Percentiles rank a stretch among this genome's conserved stretches.
Evolutionary conservation across 495 filamentous ascomycete species (phyloP).

Genomic region (Tuber umbilicatum): DNA sequence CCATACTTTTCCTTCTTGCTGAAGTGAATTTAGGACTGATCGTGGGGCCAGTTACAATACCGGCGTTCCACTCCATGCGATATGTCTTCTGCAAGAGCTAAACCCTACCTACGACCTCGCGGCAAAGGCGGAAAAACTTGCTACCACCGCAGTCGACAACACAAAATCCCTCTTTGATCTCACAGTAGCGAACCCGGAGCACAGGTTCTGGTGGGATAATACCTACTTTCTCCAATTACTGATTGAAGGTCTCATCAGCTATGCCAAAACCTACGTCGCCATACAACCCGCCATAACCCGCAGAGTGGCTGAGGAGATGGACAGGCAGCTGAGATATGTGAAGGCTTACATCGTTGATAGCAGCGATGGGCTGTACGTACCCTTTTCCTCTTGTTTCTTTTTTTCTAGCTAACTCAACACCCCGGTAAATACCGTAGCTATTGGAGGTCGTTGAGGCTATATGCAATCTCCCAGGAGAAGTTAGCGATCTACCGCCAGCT

Average conservation of each 20-base stretch:
- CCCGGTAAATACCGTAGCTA: slow-evolving; percentile 9
- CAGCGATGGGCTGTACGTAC: slow-evolving; percentile 34
- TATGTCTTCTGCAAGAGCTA: slow-evolving; percentile 30
- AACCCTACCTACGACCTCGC: slow-evolving; percentile 22
- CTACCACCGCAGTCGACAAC: slow-evolving; percentile 27
- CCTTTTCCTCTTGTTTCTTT: not conserved
- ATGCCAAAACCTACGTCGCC: slow-evolving; percentile 23
- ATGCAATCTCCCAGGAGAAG: slow-evolving; percentile 23
- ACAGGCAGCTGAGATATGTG: slow-evolving; percentile 30
- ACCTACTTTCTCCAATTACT: slow-evolving; percentile 39
- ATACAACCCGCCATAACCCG: slow-evolving; percentile 9
- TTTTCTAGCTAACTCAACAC: not conserved
- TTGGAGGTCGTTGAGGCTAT: slow-evolving; percentile 30
- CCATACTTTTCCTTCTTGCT: not conserved
- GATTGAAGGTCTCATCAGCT: slow-evolving; percentile 34
- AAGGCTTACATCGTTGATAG: slow-evolving; percentile 31
- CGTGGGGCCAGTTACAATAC: slow-evolving; percentile 32
- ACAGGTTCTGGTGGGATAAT: slow-evolving; percentile 39
- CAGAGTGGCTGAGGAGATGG: slow-evolving; percentile 22
- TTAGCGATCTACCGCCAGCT: slow-evolving; percentile 25
- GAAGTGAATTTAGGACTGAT: not conserved
- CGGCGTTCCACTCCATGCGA: slow-evolving; percentile 27
- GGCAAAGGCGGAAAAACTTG: slow-evolving; percentile 26
- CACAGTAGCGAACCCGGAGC: slow-evolving; percentile 13
- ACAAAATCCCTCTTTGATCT: slow-evolving; percentile 34